Evolutionary conservation across 495 filamentous ascomycete species (phyloP).

Genomic region (Chaetomium cochliodes): DNA sequence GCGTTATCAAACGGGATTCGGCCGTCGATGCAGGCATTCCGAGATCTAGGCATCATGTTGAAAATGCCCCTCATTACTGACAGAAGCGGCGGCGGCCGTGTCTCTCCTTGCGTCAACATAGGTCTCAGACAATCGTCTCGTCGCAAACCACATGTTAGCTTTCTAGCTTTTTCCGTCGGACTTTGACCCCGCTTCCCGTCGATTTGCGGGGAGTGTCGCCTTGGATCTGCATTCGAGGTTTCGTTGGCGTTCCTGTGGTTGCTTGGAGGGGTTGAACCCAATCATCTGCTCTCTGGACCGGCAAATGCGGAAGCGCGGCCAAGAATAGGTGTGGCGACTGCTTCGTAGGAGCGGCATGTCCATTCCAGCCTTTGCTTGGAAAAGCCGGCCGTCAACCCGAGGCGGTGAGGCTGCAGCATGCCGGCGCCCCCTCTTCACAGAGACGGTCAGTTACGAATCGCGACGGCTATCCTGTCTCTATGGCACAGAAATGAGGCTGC

Average conservation of each 20-base stretch:
- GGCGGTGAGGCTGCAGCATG: constrained; percentile 14
- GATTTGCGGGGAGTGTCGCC: constrained; percentile 4
- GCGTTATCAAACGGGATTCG: constrained; percentile 2
- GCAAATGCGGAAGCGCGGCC: constrained; percentile 10
- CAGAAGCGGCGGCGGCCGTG: neutral
- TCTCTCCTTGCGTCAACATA: constrained; percentile 4
- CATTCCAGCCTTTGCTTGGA: neutral
- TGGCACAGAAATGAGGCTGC: neutral
- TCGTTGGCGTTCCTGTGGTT: neutral
- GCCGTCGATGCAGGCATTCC: constrained; percentile 2
- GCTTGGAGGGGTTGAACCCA: constrained; percentile 3
- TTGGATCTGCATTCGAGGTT: constrained; percentile 8
- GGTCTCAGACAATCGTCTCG: constrained; percentile 19
- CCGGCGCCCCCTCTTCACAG: neutral
- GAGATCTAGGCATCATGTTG: constrained; percentile 28
- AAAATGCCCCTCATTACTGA: constrained; percentile 3
- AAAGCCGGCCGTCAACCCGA: constrained; percentile 2
- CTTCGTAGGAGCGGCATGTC: neutral
- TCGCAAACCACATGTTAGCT: neutral
- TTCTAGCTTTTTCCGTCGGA: neutral
- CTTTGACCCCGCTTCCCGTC: neutral
- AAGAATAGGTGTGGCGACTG: constrained; percentile 7
- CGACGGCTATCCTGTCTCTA: neutral
- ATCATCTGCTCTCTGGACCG: neutral
- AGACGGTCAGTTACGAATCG: neutral